Conservation (phyloP, 139 green algal species). For the Chlorella sp. region DNA sequence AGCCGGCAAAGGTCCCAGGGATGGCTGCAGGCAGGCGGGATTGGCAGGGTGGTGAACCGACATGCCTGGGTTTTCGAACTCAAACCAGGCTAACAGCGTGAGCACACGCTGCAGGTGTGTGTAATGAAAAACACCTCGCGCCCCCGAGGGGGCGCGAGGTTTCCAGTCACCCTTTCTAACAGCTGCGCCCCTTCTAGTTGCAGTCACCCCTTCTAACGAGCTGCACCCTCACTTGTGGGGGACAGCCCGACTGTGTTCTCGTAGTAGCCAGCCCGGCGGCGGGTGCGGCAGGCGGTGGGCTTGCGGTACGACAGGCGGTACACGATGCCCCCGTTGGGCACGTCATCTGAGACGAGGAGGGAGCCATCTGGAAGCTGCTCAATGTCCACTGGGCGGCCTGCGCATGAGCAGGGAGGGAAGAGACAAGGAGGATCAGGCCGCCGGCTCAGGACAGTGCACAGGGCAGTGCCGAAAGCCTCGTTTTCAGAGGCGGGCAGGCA, state of each 20-base stretch:
- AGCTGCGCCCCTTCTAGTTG: too few relatives aligned
- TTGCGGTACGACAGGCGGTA: constrained; percentile 37
- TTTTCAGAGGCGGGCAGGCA: too few relatives aligned
- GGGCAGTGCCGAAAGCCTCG: too few relatives aligned
- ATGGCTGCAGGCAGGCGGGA: background rate
- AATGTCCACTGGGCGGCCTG: constrained; percentile 44
- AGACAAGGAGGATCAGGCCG: too few relatives aligned
- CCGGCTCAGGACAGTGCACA: background rate
- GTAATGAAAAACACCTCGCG: too few relatives aligned
- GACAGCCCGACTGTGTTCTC: background rate
- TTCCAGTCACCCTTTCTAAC: too few relatives aligned
- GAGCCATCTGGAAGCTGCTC: constrained; percentile 43
- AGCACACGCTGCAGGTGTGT: too few relatives aligned
- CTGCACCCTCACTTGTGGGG: background rate
- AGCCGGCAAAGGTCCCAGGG: background rate
- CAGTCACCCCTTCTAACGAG: too few relatives aligned
- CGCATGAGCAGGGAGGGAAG: background rate
- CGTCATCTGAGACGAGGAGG: constrained; percentile 48
- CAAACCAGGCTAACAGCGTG: too few relatives aligned
- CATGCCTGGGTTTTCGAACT: too few relatives aligned
- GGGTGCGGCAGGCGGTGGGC: background rate
- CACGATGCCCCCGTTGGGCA: background rate
- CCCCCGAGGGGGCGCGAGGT: too few relatives aligned
- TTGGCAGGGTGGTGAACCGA: background rate
- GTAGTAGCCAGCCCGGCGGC: background rate